Evolutionary conservation across 768 basidiomycete genomes (phyloP).

Genomic region (Hebeloma cylindrosporum): DNA sequence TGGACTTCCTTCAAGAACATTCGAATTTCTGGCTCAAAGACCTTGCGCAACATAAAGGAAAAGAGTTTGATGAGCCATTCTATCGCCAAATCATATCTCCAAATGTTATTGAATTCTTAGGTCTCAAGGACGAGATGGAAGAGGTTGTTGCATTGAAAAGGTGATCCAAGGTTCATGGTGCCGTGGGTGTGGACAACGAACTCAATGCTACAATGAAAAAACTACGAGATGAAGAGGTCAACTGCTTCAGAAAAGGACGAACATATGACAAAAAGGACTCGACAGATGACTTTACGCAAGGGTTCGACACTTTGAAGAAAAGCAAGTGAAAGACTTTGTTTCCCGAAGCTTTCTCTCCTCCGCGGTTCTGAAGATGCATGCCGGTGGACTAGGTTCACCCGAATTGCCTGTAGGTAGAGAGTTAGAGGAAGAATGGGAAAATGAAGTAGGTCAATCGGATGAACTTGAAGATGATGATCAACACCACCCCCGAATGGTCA

Average conservation of each 20-base stretch:
- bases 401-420: background rate
- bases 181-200: constrained; percentile 11
- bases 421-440: background rate
- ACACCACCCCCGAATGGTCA: constrained; percentile 1
- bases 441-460: constrained; percentile 4
- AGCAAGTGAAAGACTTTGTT: constrained; percentile 13
- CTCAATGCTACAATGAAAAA: constrained; percentile 5
- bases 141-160: constrained; percentile 13
- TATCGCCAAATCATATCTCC: constrained; percentile 12
- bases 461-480: background rate
- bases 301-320: constrained; percentile 2
- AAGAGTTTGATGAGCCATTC: constrained; percentile 23
- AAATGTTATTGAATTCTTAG: constrained; percentile 21
- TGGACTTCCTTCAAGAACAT: constrained; percentile 32
- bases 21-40: constrained; percentile 30
- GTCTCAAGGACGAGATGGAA: constrained; percentile 24
- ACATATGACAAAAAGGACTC: constrained; percentile 4
- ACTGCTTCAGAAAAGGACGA: constrained; percentile 9
- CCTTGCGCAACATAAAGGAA: constrained; percentile 23
- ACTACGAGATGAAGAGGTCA: constrained; percentile 8
- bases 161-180: constrained; percentile 15
- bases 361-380: constrained; percentile 4
- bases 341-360: background rate
- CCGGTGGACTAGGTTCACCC: background rate
- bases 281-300: constrained; percentile 11